Evolutionary conservation across 495 filamentous ascomycete genomes (phyloP).

Genomic region (Physcia stellaris): DNA sequence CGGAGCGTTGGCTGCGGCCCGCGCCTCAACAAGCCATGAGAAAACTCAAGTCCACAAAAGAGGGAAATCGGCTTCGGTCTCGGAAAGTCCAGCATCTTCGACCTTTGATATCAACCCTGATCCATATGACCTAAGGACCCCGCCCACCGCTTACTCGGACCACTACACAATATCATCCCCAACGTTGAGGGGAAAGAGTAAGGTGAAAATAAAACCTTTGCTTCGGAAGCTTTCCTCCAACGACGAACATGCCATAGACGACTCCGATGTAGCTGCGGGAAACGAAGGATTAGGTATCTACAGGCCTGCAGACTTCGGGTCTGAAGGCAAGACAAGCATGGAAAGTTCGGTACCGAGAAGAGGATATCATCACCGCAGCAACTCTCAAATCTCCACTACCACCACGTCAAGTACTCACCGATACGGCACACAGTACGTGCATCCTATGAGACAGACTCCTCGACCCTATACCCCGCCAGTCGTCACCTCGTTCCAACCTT

Average conservation of each 20-base stretch:
- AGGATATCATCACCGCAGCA: conserved; percentile 36
- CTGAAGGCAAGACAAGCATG: conserved; percentile 16
- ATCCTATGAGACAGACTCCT: conserved; percentile 47
- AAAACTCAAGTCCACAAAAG: conserved; percentile 8
- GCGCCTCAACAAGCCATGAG: conserved; percentile 4
- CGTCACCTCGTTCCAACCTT: conserved; percentile 36
- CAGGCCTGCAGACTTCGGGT: conserved; percentile 31
- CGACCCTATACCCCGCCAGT: conserved; percentile 42
- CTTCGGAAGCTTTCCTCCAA: conserved; percentile 39
- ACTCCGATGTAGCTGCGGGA: conserved; percentile 40
- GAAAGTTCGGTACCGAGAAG: conserved; percentile 23
- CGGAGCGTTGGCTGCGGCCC: conserved; percentile 9
- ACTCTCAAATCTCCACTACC: conserved; percentile 39
- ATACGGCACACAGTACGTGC: conserved; percentile 38
- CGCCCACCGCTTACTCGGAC: conserved; percentile 2
- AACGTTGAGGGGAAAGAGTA: conserved; percentile 9
- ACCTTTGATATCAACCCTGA: conserved; percentile 7
- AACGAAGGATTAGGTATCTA: conserved; percentile 44
- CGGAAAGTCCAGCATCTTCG: conserved; percentile 8
- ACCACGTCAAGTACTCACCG: conserved; percentile 33
- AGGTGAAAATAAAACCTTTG: conserved; percentile 42
- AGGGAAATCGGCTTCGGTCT: conserved; percentile 3
- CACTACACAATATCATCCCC: conserved; percentile 5
- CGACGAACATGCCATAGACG: conserved; percentile 36
- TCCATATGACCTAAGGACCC: neutral